Evolutionary conservation across 495 filamentous ascomycete genomes (phyloP), one percentile per base, ranked within the genome.

Genomic region (Diplogelasinospora grovesii): DNA sequence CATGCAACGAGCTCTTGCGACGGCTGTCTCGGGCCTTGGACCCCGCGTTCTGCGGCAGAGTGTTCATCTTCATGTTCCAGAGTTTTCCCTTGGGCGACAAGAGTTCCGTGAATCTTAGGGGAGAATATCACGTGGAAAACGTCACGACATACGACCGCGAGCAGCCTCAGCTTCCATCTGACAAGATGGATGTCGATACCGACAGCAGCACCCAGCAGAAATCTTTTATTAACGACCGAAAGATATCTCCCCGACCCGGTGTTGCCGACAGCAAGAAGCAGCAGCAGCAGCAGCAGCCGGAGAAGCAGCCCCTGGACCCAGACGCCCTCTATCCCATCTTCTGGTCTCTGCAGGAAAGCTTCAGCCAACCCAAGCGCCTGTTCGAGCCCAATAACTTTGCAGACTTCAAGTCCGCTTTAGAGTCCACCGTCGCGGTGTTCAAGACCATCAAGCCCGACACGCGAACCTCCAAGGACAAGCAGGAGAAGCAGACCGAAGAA

Each of bases 21-120:
- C 74, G 92, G 39, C 71, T 99, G 3, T 97, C 92, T 2, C 74
- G 94, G 32, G 88, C 92, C 3, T 88, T 96, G 53, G 93, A 99
- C 63, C 87, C 93, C 0, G 89, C 94, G 3, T 99, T 98, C 60
- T 96, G 89, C 58, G 92, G 92, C 24, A 75, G 90, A 30, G 89
- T 99, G 15, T 95, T 95, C 56, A 94, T 99, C 48, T 99, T 95
- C 55, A 77, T 97, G 42, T 97, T 95, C 61, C 92, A 97, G 60
- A 93, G 86, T 58, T 96, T 97, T 53, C 88, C 92, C 8, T 71
- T 97, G 0, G 89, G 89, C 19, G 92, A 99, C 64, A 90, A 85
- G 53, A 96, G 92, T 57, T 95, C 89, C 1, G 90, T 99, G 34
- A 99, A 99, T 50, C 74, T 96, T 33, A 79, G 93, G 20, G 92